Conservation (phyloP, 176 grass and related monocot genomes). For the Ensete glaucum region DNA sequence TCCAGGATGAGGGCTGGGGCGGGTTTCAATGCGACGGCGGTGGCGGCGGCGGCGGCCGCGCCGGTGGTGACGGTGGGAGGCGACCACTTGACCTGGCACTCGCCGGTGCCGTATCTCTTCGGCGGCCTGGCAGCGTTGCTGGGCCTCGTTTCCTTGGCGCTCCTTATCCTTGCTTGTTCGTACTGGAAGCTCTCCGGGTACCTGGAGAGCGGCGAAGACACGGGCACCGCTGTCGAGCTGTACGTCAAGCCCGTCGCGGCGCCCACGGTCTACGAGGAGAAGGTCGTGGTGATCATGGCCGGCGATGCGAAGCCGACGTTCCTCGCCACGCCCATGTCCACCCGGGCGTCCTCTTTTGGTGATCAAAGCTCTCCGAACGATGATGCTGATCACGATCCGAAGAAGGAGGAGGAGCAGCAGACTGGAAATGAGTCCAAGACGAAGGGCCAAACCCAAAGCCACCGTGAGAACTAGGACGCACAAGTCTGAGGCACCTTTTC, state of each 20-base stretch:
- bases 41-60: conserved; percentile 23
- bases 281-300: conserved; percentile 93
- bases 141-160: conserved; percentile 83
- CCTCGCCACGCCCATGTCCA: conserved; percentile 73
- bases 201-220: conserved; percentile 34
- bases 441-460: neutral
- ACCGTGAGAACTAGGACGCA: neutral
- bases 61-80: conserved; percentile 8
- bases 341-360: conserved; percentile 53
- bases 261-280: conserved; percentile 56
- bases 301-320: conserved; percentile 82
- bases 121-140: conserved; percentile 84
- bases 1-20: conserved; percentile 62
- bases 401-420: conserved; percentile 15
- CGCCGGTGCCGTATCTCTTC: conserved; percentile 88
- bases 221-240: neutral
- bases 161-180: conserved; percentile 84
- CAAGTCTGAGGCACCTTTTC: neutral
- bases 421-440: neutral
- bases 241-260: conserved; percentile 28
- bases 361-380: conserved; percentile 25
- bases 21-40: conserved; percentile 49
- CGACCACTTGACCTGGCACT: conserved; percentile 75
- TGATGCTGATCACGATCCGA: conserved; percentile 10
- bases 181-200: conserved; percentile 94